Percentiles rank a stretch among this genome's conserved stretches.
Evolutionary conservation across 2,329 filamentous ascomycete genomes (phyloP).

Genomic region (Sclerotinia trifoliorum): DNA sequence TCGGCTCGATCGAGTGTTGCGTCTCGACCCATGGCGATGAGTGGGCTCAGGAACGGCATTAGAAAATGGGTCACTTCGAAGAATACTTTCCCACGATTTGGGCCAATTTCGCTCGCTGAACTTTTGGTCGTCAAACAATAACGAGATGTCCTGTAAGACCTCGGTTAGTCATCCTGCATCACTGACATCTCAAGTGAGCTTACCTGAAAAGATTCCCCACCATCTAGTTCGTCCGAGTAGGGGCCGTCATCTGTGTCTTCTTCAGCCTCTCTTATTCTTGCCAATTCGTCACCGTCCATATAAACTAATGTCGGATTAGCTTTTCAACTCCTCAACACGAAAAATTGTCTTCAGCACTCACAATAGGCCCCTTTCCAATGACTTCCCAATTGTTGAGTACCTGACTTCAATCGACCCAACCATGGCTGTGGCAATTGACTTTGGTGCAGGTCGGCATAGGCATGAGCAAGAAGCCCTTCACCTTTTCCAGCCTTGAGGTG

Average conservation of each 20-base stretch:
- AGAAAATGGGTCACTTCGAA: constrained; percentile 34
- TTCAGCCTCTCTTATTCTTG: constrained; percentile 27
- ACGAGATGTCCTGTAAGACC: constrained; percentile 32
- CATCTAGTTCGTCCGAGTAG: constrained; percentile 30
- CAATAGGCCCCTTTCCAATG: constrained; percentile 53
- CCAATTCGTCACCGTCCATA: constrained; percentile 29
- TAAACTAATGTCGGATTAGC: constrained; percentile 29
- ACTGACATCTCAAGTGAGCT: not conserved
- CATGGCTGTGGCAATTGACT: constrained; percentile 46
- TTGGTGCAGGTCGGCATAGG: constrained; percentile 40
- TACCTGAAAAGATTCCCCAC: constrained; percentile 33
- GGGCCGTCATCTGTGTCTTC: constrained; percentile 15
- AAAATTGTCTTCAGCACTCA: constrained; percentile 30
- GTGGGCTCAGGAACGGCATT: not conserved
- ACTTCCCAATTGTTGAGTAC: constrained; percentile 41
- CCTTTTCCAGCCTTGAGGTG: constrained; percentile 45
- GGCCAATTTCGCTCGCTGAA: constrained; percentile 31
- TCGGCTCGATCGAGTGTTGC: constrained; percentile 10
- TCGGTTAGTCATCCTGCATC: not conserved
- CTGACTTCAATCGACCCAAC: constrained; percentile 41
- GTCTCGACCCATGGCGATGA: not conserved
- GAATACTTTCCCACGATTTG: constrained; percentile 28
- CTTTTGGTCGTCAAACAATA: constrained; percentile 34
- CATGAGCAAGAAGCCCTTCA: constrained; percentile 40
- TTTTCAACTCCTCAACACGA: not conserved